Percentiles rank a stretch among this genome's conserved stretches.
phyloP scores from a whole-genome alignment of 1,284 basidiomycete genomes.

The Papiliotrema flavescens region DNA sequence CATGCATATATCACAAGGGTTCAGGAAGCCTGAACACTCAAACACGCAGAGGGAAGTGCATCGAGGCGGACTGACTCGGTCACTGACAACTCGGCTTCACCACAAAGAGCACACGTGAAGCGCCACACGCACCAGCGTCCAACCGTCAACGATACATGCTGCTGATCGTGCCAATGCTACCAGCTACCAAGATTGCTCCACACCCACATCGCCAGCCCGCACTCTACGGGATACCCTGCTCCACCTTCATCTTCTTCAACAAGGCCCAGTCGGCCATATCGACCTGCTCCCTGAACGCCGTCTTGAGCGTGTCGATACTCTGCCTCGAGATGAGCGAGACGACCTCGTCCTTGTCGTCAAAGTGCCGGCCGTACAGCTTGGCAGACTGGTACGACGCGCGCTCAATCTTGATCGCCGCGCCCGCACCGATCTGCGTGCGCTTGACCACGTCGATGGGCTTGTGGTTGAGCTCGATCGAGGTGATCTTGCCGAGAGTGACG shows the following conservation, averaged over 20 bases:
- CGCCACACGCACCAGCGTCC: neutral
- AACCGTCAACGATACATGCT: neutral
- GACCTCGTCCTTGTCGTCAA: slow-evolving; percentile 94
- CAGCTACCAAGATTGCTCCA: neutral
- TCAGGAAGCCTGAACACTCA: too few relatives aligned
- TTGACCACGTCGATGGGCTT: slow-evolving; percentile 78
- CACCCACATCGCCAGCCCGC: neutral
- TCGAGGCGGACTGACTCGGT: too few relatives aligned
- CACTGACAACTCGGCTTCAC: too few relatives aligned
- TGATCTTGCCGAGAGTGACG: slow-evolving; percentile 89
- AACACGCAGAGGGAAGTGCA: too few relatives aligned
- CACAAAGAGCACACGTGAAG: neutral
- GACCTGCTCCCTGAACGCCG: slow-evolving; percentile 85
- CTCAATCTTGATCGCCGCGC: slow-evolving; percentile 98
- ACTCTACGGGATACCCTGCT: slow-evolving; percentile 54
- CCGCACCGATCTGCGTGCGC: slow-evolving; percentile 86
- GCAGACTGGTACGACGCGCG: slow-evolving; percentile 93
- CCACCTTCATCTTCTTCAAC: slow-evolving; percentile 86
- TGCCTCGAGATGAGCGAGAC: slow-evolving; percentile 85
- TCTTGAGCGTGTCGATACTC: slow-evolving; percentile 92
- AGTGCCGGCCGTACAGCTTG: slow-evolving; percentile 79
- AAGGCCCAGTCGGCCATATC: slow-evolving; percentile 89
- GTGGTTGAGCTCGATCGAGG: slow-evolving; percentile 93
- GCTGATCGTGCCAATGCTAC: too few relatives aligned
- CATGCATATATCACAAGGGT: too few relatives aligned